Base-by-base conservation (phyloP, 140 eudicot species). In the Senecio squalidus region DNA sequence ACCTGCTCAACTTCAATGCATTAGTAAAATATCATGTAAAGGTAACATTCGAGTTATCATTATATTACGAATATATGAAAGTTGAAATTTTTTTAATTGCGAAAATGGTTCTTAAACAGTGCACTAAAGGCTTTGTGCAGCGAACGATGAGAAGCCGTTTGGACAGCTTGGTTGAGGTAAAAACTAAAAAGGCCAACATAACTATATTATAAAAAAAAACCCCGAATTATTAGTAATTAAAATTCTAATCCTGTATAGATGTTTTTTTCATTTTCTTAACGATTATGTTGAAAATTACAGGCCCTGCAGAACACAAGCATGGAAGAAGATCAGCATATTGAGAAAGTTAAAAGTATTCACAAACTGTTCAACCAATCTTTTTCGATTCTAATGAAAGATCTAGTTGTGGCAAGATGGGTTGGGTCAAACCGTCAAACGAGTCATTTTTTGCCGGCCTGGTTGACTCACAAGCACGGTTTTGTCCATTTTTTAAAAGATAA, bases 101-200 rank as follows among this genome's bases (percentile, higher is more conserved):
- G 47, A 27, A 41, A 66, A 62, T 49, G 41, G 47, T 39, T 55
- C 31, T 75, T 9, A 67, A 73, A 68, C 82, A 92, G 98, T 69
- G 86, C 61, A 92, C 93, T 36, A 82, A 78, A 73, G 80, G 96
- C 5, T 92, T 72, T 59, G 73, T 82, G 57, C 96, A 87, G 39
- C 77, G 95, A 68, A 71, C 85, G 79, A 74, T 92, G 89, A 84
- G 96, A 74, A 84, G 72, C 30, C 88, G 93, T 54, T 66, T 84
- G 70, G 83, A 79, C 16, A 78, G 74, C 79, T 77, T 92, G 74
- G 92, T 82, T 60, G 77, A 87, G 96, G 96, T 87, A 84, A 80
- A n/a, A 8, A 38, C 8, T n/a, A n/a, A n/a, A n/a, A n/a, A n/a
- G n/a, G n/a, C n/a, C n/a, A n/a, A n/a, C n/a, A n/a, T 48, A 9